These are phyloP conservation scores for Davidsoniella virescens DNA, from an alignment of 2,329 filamentous ascomycete species.

Conservation along the genomic window DNA sequence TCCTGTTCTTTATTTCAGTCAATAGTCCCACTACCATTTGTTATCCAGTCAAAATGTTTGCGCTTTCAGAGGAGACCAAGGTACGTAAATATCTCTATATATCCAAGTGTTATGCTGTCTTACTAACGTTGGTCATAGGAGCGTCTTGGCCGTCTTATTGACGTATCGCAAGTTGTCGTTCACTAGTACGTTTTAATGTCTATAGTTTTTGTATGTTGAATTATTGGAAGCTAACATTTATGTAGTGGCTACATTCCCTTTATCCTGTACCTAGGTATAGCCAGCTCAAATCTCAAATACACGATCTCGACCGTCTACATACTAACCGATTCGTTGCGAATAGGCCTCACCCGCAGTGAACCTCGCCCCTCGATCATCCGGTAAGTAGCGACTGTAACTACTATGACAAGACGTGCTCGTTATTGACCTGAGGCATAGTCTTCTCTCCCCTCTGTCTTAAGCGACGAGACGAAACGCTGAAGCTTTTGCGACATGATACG, in stretches of 20 bases:
- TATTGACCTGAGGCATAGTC: slow-evolving; percentile 23
- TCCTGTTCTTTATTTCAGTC: too few relatives aligned
- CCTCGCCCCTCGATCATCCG: slow-evolving; percentile 60
- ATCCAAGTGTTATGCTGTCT: background rate
- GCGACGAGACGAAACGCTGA: background rate
- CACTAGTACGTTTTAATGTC: slow-evolving; percentile 60
- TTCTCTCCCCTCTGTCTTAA: slow-evolving; percentile 50
- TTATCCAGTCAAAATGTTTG: slow-evolving; percentile 28
- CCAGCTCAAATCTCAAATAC: slow-evolving; percentile 14
- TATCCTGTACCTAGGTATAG: slow-evolving; percentile 84
- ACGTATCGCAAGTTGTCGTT: slow-evolving; percentile 80
- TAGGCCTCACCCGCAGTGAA: slow-evolving; percentile 87
- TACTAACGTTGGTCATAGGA: slow-evolving; percentile 40
- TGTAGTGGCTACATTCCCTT: slow-evolving; percentile 82
- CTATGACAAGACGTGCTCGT: background rate
- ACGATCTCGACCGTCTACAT: background rate
- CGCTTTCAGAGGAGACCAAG: slow-evolving; percentile 94
- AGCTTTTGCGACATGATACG: background rate
- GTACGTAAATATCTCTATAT: slow-evolving; percentile 30
- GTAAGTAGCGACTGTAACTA: slow-evolving; percentile 22
- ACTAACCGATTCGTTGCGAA: slow-evolving; percentile 17
- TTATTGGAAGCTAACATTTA: background rate
- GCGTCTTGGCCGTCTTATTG: slow-evolving; percentile 93
- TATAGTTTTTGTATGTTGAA: background rate
- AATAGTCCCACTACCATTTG: background rate